A percentile compares a stretch with the other conserved stretches of the same genome.
Evolutionary conservation across 805 yeast species (phyloP).

Genomic region (Starmerella asiatica): DNA sequence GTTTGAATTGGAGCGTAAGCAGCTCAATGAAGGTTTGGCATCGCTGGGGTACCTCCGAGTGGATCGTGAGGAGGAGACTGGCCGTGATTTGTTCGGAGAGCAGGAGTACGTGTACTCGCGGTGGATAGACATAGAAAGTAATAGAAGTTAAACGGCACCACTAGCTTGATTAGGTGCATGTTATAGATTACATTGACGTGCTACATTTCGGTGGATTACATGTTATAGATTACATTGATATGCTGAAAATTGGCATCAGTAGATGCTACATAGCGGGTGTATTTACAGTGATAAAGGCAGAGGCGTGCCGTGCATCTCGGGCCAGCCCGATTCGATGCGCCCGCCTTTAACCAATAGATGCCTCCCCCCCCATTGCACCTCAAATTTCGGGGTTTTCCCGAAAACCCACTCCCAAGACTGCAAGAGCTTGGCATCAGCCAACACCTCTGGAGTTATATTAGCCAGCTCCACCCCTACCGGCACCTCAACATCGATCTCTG

Average conservation of each 20-base stretch:
- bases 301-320: slow-evolving; percentile 4
- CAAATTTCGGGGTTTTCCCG: slow-evolving; percentile 65
- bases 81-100: slow-evolving; percentile 38
- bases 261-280: neutral
- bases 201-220: no score
- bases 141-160: neutral
- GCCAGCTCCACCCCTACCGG: slow-evolving; percentile 5
- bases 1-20: slow-evolving; percentile 51
- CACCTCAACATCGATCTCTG: neutral
- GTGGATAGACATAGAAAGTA: neutral
- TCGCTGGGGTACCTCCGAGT: slow-evolving; percentile 26
- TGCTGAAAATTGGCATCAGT: neutral
- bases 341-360: slow-evolving; percentile 43
- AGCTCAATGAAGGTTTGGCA: slow-evolving; percentile 43
- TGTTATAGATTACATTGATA: neutral
- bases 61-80: slow-evolving; percentile 39
- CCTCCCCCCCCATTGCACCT: slow-evolving; percentile 32
- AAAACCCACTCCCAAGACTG: slow-evolving; percentile 59
- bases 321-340: slow-evolving; percentile 9
- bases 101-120: slow-evolving; percentile 10
- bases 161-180: neutral
- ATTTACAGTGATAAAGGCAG: slow-evolving; percentile 5
- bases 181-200: no score
- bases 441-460: slow-evolving; percentile 23
- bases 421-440: slow-evolving; percentile 30